These are phyloP conservation scores for Candida morakotiae DNA, from an alignment of 805 yeast genomes.

Conservation along the genomic window DNA sequence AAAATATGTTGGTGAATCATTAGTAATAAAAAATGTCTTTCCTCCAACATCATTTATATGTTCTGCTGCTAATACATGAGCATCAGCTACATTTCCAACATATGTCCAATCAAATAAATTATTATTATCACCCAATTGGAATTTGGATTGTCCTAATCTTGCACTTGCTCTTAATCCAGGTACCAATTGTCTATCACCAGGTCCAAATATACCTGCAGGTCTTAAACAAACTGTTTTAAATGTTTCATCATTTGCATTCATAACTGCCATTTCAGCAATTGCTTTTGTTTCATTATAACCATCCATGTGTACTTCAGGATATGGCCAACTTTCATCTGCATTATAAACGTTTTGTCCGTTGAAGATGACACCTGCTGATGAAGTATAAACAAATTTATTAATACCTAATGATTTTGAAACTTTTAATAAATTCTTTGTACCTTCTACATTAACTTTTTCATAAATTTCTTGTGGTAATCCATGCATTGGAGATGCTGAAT, in stretches of 20 bases:
- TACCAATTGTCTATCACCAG: slow-evolving; percentile 94
- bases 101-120: slow-evolving; percentile 96
- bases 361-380: slow-evolving; percentile 96
- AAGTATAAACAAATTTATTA: slow-evolving; percentile 83
- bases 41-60: slow-evolving; percentile 76
- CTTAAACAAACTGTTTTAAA: slow-evolving; percentile 82
- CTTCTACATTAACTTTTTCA: slow-evolving; percentile 85
- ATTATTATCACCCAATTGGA: slow-evolving; percentile 92
- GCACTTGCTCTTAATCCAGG: slow-evolving; percentile 89
- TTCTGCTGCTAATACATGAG: slow-evolving; percentile 90
- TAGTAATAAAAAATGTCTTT: slow-evolving; percentile 84
- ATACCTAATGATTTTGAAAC: slow-evolving; percentile 52
- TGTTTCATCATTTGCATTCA: slow-evolving; percentile 58
- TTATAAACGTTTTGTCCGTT: slow-evolving; percentile 90
- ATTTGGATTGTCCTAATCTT: slow-evolving; percentile 77
- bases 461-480: slow-evolving; percentile 80
- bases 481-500: slow-evolving; percentile 95
- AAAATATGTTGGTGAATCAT: slow-evolving; percentile 91
- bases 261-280: slow-evolving; percentile 77
- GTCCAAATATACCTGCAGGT: slow-evolving; percentile 98
- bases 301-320: slow-evolving; percentile 90
- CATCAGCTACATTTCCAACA: slow-evolving; percentile 97
- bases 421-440: slow-evolving; percentile 71
- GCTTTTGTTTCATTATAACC: slow-evolving; percentile 96
- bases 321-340: slow-evolving; percentile 93